A percentile compares a stretch with the other conserved stretches of the same genome.
These are phyloP conservation scores for Heritiera littoralis DNA, from an alignment of 345 rosid species.

Conservation along the genomic window DNA sequence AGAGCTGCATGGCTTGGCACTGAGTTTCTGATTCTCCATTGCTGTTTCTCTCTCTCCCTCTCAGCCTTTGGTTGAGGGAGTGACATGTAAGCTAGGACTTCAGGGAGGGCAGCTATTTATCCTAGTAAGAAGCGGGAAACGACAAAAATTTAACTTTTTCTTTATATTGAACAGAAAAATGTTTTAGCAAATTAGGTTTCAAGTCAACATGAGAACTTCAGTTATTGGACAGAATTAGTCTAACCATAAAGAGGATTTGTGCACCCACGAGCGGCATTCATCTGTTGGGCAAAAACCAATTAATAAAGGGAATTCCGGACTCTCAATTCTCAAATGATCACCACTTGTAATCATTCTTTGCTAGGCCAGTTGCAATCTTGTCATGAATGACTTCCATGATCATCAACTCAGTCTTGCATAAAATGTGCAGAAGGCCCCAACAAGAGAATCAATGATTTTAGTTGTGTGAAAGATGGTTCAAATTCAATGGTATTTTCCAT, in stretches of 20 bases:
- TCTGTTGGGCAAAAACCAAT: neutral
- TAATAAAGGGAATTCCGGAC: slow-evolving; percentile 4
- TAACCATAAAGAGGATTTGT: slow-evolving; percentile 49
- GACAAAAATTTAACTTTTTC: neutral
- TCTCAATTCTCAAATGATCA: neutral
- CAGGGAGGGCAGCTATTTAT: slow-evolving; percentile 37
- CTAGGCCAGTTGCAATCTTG: slow-evolving; percentile 17
- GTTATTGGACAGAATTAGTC: slow-evolving; percentile 18
- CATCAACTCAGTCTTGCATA: neutral
- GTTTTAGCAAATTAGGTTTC: slow-evolving; percentile 33
- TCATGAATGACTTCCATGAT: neutral
- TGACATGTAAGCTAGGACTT: slow-evolving; percentile 1
- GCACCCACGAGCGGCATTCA: slow-evolving; percentile 40
- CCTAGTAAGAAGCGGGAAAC: slow-evolving; percentile 22
- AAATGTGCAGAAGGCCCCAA: neutral
- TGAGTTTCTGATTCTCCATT: slow-evolving; percentile 34
- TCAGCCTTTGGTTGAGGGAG: neutral
- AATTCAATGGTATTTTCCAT: neutral
- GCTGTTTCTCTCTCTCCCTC: neutral
- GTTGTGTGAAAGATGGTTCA: neutral
- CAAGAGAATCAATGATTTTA: neutral
- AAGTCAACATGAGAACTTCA: slow-evolving; percentile 32
- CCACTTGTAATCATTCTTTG: neutral
- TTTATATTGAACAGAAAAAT: neutral
- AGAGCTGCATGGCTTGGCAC: slow-evolving; percentile 20